Percentiles rank a stretch among this genome's conserved stretches.
phyloP scores from a whole-genome alignment of 1,284 basidiomycete genomes.

The Austroboletus niveus region DNA sequence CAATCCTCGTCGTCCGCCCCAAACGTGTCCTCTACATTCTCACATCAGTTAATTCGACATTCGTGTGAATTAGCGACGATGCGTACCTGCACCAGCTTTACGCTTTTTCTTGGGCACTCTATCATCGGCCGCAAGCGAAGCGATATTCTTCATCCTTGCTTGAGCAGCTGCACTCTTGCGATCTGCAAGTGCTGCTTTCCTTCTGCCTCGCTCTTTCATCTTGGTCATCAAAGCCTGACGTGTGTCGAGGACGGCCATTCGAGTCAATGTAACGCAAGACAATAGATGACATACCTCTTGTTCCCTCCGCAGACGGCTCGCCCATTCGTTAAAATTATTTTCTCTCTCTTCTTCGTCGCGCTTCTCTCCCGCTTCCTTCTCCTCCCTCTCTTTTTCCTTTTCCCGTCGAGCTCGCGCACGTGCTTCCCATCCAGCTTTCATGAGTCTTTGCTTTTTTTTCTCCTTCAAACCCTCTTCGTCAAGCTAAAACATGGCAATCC shows the following conservation, averaged over 20 bases:
- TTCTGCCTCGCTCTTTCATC: constrained; percentile 83
- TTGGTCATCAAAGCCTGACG: constrained; percentile 72
- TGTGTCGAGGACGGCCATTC: not conserved
- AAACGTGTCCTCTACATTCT: constrained; percentile 81
- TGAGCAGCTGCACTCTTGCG: constrained; percentile 95
- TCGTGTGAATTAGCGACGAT: not conserved
- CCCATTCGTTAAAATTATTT: constrained; percentile 71
- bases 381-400: constrained; percentile 82
- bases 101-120: constrained; percentile 77
- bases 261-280: not conserved
- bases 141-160: constrained; percentile 96
- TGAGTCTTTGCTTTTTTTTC: constrained; percentile 88
- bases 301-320: constrained; percentile 64
- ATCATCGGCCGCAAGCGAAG: constrained; percentile 85
- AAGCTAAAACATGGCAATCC: constrained; percentile 49
- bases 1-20: constrained; percentile 96
- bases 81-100: constrained; percentile 71
- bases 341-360: constrained; percentile 80
- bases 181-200: constrained; percentile 83
- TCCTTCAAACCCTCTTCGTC: constrained; percentile 94
- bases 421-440: constrained; percentile 96
- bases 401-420: constrained; percentile 83
- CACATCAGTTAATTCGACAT: not conserved
- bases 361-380: constrained; percentile 70
- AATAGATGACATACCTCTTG: constrained; percentile 60